Evolutionary conservation across 257 asterid genomes (phyloP).

Genomic region (Solanum raphanifolium): DNA sequence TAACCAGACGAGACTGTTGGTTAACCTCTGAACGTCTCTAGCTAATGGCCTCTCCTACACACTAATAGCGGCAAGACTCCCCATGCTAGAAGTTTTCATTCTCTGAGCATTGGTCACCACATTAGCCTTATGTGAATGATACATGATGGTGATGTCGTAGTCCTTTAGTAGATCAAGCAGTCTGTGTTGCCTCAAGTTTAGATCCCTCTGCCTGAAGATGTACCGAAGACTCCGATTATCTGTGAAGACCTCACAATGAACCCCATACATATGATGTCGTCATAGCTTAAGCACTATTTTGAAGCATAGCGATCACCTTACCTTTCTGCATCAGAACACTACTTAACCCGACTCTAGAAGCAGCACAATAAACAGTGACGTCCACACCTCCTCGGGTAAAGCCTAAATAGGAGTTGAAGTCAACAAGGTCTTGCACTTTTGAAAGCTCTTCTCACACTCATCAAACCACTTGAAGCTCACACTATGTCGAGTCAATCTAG

Average conservation of each 20-base stretch:
- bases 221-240: too few species aligned
- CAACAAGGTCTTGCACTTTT: neutral
- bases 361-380: neutral
- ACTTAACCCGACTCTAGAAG: neutral
- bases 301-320: neutral
- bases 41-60: too few species aligned
- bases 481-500: neutral
- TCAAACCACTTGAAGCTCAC: neutral
- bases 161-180: too few species aligned
- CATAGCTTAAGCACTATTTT: neutral
- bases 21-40: too few species aligned
- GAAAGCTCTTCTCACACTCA: neutral
- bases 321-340: neutral
- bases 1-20: too few species aligned
- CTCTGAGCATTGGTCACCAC: too few species aligned
- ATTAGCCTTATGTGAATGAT: too few species aligned
- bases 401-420: neutral
- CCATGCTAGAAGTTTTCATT: too few species aligned
- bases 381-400: neutral
- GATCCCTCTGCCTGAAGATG: neutral
- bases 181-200: too few species aligned
- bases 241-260: neutral
- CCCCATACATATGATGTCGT: neutral
- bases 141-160: too few species aligned
- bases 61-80: too few species aligned